Evolutionary conservation across 352 stramenopile genomes (phyloP).

Genomic region (Phytophthora melonis): DNA sequence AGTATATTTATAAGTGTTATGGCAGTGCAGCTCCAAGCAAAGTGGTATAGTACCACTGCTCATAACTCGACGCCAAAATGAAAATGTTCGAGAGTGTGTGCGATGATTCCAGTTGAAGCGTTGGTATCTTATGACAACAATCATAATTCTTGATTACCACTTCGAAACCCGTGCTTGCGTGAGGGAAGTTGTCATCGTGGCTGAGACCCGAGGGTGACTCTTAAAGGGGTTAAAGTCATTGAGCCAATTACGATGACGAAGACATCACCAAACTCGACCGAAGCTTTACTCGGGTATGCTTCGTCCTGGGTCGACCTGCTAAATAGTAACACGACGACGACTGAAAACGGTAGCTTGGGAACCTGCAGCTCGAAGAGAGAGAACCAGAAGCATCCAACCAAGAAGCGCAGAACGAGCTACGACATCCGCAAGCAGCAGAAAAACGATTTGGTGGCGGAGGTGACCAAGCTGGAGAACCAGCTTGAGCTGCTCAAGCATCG

Average conservation of each 20-base stretch:
- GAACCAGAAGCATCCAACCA: too few relatives aligned
- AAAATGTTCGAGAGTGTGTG: not conserved
- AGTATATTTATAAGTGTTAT: too few relatives aligned
- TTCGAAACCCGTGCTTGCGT: not conserved
- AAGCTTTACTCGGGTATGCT: slow-evolving; percentile 1
- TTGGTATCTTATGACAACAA: not conserved
- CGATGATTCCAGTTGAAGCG: not conserved
- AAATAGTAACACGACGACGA: not conserved
- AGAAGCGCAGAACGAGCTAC: slow-evolving; percentile 42
- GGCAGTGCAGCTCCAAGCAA: too few relatives aligned
- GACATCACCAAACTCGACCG: not conserved
- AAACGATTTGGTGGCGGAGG: slow-evolving; percentile 28
- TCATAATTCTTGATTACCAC: not conserved
- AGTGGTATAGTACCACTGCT: too few relatives aligned
- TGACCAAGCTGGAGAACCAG: slow-evolving; percentile 33
- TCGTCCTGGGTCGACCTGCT: slow-evolving; percentile 12
- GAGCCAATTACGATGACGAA: not conserved
- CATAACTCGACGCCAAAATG: too few relatives aligned
- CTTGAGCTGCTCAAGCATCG: slow-evolving; percentile 46
- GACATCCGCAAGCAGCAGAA: slow-evolving; percentile 52
- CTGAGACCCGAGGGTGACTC: not conserved
- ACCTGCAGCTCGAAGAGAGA: slow-evolving; percentile 1
- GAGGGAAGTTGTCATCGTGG: not conserved
- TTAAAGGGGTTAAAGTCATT: not conserved
- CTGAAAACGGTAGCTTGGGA: not conserved